Evolutionary conservation across 257 asterid genomes (phyloP).

Genomic region (Knoxia roxburghii): DNA sequence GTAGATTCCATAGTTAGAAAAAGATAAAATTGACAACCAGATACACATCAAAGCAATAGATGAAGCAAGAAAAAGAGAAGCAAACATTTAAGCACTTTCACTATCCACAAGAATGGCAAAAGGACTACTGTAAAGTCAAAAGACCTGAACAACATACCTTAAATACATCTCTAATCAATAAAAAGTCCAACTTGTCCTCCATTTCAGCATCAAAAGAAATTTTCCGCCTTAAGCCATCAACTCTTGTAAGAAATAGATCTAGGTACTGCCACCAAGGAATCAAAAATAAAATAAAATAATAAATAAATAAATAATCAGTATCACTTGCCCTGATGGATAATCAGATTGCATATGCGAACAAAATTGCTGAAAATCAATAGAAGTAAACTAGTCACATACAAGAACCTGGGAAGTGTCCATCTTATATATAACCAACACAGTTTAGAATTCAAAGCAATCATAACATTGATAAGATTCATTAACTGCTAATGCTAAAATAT

Average conservation of each 20-base stretch:
- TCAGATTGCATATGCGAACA: not conserved
- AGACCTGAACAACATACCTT: constrained; percentile 44
- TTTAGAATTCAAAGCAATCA: not conserved
- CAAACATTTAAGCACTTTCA: not conserved
- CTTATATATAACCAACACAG: not conserved
- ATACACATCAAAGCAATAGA: not conserved
- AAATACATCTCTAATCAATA: constrained; percentile 58
- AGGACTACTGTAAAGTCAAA: not conserved
- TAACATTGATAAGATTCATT: no score
- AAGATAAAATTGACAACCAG: not conserved
- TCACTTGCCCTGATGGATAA: not conserved
- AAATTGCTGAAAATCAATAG: not conserved
- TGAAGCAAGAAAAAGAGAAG: not conserved
- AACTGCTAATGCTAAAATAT: no score
- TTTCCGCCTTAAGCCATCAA: constrained; percentile 87
- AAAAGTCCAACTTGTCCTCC: constrained; percentile 42
- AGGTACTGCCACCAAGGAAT: constrained; percentile 52
- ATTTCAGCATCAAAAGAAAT: constrained; percentile 42
- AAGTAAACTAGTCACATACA: not conserved
- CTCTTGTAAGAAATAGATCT: constrained; percentile 82
- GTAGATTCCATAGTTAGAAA: not conserved
- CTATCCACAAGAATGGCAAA: not conserved
- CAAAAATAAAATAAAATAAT: not conserved
- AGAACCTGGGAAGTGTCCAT: not conserved
- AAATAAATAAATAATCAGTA: not conserved